Base-by-base conservation (phyloP, 1,284 basidiomycete genomes). In the Puccinia novopanici region DNA sequence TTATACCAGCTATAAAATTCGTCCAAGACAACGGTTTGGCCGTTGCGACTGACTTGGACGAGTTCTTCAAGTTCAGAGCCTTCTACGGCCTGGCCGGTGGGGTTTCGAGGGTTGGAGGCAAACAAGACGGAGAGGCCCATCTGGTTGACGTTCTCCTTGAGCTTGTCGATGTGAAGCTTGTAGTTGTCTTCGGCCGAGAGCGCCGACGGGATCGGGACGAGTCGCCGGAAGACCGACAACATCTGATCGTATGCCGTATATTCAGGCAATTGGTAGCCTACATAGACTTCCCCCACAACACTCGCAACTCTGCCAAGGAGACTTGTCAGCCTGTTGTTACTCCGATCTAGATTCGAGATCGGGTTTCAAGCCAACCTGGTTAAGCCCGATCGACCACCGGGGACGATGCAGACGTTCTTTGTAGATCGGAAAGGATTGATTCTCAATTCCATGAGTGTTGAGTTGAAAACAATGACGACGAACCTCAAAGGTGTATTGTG, bases 101-200 rank as follows among this genome's bases (percentile, higher is more conserved):
- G 93, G 84, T 95, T 95, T 81, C 94, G 90, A 17, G 93, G 93
- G 86, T 97, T 98, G 24, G 92, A 94, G 0, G 93, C 91, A 76
- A 98, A 89, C 81, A 97, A 89, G 59, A 95, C 93, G 19, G 92
- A 90, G 30, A 97, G 87, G 48, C 92, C 94, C 86, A 93, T 92
- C 3, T 88, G 91, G 65, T 61, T 52, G 42, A 71, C 45, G 70
- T 68, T 73, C 42, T 65, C 50, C 45, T 71, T 81, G 42, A 81
- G 68, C n/a, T 70, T 80, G 22, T 70, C 75, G 40, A 74, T 63
- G 68, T 74, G 77, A 22, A 81, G 40, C 70, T 68, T 61, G 70
- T 83, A 83, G 6, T 83, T 83, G n/a, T 82, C 61, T 15, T 55
- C 52, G n/a, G 73, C 82, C 37, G 82, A 76, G 15, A 86, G 81